Base-by-base conservation (phyloP, 108 stramenopile species). In the Cyclotella distinguenda region DNA sequence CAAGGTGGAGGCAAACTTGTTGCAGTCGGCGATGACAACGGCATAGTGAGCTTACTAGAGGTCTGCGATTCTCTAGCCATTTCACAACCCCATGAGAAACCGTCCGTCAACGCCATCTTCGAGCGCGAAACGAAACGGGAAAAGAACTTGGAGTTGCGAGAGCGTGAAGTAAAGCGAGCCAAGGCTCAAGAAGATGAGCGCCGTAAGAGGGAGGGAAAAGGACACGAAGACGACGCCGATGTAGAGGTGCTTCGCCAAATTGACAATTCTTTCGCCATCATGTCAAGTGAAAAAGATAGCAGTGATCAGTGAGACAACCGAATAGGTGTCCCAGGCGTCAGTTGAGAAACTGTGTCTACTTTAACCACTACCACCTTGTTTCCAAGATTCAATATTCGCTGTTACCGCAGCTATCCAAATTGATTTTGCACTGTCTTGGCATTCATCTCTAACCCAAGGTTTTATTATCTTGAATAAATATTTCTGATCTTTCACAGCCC, bases 121-220 rank as follows among this genome's bases (percentile, higher is more conserved):
- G 91, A 93, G 65, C 64, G 91, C 25, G 94, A 93, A 63, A 90
- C 84, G 43, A 89, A 86, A 74, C 79, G 84, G 48, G 91, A 93
- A 74, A 91, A 90, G 60, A 88, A 89, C 76, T 70, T 94, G 31
- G 87, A 87, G 69, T 68, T 72, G 6, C 50, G 85, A 9, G 81
- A 84, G 25, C 63, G 75, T 30, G 84, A 88, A 23, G 54, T 85
- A 10, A 64, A 66, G 42, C 34, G 82, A 16, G 49, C 49, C 42
- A 73, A 57, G 32, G 71, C 74, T 33, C 53, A 46, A 28, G 81
- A 80, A 48, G 55, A 69, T 38, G 77, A 82, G 52, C 74, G 66
- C 45, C 70, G 69, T 77, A 78, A 47, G 47, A 64, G 68, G 46
- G 68, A 77, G 16, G 54, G 44, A 19, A 43, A 48, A 22, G 68